Base-by-base conservation (phyloP, 805 yeast species). In the Middelhovenomyces tepae region DNA sequence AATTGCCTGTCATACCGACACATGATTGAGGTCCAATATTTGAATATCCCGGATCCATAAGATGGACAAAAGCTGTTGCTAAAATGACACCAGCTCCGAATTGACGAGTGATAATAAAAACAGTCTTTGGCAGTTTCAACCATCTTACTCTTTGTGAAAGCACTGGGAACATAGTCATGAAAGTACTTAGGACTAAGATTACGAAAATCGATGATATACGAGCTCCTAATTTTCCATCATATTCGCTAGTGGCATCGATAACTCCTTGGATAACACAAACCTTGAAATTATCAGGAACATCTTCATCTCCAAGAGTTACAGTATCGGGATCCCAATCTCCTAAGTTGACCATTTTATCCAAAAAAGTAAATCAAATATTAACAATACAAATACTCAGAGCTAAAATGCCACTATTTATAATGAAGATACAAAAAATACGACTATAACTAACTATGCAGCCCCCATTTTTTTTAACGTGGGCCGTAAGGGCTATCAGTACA, bases 41-140 rank as follows among this genome's bases (percentile, higher is more conserved):
- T 4, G 41, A 37, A 38, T 58, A 58, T 3, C 62, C 59, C 1
- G 62, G 62, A 30, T 57, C 61, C 42, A 78, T 58, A 36, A 78
- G 54, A 56, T 79, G 89, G 38, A 79, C 68, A 45, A 76, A 80
- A 0, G 85, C 83, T 5, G 89, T 79, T 7, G 87, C 80, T 3
- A 79, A 62, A 45, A 79, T 79, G 28, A 79, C 87, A 33, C 89
- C 89, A 4, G 84, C 68, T 45, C 89, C 89, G 46, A 78, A 78
- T 59, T 65, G 71, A 13, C 54, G 40, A 16, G 58, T 57, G 23
- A 53, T 38, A 11, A 43, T 17, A 36, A 52, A 72, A 52, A 44
- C 51, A 17, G 35, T 28, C 10, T 39, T 43, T 7, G 58, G 63
- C 26, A 57, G 40, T 8, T 43, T 37, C 32, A 53, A 14, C 35